A percentile compares a stretch with the other conserved stretches of the same genome.
These are phyloP conservation scores for Linanthus parryae DNA, from an alignment of 148 eudicot species.

Conservation along the genomic window DNA sequence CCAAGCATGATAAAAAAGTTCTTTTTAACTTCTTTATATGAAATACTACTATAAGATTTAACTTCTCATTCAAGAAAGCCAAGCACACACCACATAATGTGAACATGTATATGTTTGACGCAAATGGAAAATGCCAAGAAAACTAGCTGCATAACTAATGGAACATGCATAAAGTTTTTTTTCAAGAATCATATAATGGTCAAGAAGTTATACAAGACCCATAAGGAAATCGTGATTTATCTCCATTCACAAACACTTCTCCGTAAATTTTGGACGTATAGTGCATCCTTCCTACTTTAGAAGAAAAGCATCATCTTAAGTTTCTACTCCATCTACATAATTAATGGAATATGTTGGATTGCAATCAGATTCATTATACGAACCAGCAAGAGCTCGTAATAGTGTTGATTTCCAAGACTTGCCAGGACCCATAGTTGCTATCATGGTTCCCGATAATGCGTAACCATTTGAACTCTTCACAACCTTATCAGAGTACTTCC, in stretches of 20 bases:
- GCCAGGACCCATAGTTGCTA: constrained; percentile 98
- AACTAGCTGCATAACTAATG: no score
- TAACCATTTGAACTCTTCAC: constrained; percentile 90
- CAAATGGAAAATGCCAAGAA: no score
- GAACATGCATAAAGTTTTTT: no score
- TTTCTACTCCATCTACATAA: constrained; percentile 4
- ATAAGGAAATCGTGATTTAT: constrained; percentile 62
- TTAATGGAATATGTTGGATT: constrained; percentile 1
- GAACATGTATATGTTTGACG: no score
- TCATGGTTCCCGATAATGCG: constrained; percentile 94
- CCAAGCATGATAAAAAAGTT: no score
- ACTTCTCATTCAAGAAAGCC: no score
- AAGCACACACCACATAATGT: no score
- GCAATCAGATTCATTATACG: constrained; percentile 10
- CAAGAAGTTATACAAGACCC: constrained; percentile 70
- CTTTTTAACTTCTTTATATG: no score
- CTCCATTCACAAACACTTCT: constrained; percentile 84
- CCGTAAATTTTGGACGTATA: constrained; percentile 77
- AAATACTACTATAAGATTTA: no score
- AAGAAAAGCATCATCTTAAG: neutral
- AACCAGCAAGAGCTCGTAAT: constrained; percentile 94
- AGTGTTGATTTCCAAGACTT: constrained; percentile 96
- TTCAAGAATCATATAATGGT: constrained; percentile 2
- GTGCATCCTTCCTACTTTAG: constrained; percentile 69
- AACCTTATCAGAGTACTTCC: constrained; percentile 87